These are phyloP conservation scores for Chlorociboria aeruginascens DNA, from an alignment of 495 filamentous ascomycete genomes.

Conservation along the genomic window DNA sequence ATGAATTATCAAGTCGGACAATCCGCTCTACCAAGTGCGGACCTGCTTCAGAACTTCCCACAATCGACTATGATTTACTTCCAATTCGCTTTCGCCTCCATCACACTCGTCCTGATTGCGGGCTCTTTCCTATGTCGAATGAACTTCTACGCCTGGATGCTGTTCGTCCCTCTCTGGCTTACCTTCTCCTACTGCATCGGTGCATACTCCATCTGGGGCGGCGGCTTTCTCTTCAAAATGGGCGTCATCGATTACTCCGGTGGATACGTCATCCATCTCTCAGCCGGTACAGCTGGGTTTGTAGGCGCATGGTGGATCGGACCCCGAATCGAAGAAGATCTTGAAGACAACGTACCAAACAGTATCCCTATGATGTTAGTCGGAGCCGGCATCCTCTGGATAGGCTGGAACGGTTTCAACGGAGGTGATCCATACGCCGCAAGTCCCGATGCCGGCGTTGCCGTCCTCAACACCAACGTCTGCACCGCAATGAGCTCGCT, in stretches of 20 bases:
- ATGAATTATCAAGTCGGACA: conserved; percentile 35
- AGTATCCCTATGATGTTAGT: conserved; percentile 38
- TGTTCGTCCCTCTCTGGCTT: conserved; percentile 45
- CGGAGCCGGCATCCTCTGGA: conserved; percentile 45
- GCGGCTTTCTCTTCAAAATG: conserved; percentile 37
- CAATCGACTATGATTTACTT: conserved; percentile 47
- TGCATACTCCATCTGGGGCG: conserved; percentile 41
- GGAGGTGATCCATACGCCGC: conserved; percentile 45
- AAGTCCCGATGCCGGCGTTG: conserved; percentile 41
- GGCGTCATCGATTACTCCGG: conserved; percentile 48
- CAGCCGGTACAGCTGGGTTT: conserved; percentile 44
- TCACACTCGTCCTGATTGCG: conserved; percentile 41
- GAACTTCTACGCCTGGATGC: conserved; percentile 45
- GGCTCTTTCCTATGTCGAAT: conserved; percentile 39
- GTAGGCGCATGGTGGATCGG: conserved; percentile 42
- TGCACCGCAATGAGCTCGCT: conserved; percentile 40
- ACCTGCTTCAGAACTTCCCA: conserved; percentile 29
- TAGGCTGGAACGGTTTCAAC: conserved; percentile 49
- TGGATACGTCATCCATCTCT: conserved; percentile 47
- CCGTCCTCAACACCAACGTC: conserved; percentile 45
- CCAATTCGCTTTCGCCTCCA: conserved; percentile 48
- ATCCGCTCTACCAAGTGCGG: conserved; percentile 31
- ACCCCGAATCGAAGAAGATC: conserved; percentile 35
- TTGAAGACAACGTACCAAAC: conserved; percentile 38
- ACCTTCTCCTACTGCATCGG: conserved; percentile 35